phyloP scores from a whole-genome alignment of 805 yeast genomes.

The Nakazawaea ernobii region DNA sequence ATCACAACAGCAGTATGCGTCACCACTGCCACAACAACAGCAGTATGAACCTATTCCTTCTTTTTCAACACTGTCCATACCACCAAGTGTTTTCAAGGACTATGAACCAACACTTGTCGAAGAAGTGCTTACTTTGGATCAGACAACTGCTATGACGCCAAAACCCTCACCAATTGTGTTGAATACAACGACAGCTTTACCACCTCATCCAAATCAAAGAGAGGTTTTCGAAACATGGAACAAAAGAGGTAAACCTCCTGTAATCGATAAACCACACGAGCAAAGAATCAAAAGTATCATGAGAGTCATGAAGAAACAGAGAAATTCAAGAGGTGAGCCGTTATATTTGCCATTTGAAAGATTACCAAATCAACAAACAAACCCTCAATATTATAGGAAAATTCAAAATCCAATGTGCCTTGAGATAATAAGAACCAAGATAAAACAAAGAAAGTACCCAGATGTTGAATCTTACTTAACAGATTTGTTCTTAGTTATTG shows the following conservation, averaged over 20 bases:
- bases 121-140: constrained; percentile 15
- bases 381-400: constrained; percentile 49
- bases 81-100: constrained; percentile 5
- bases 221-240: constrained; percentile 33
- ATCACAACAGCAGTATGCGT: not conserved
- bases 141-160: constrained; percentile 16
- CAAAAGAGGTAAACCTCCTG: constrained; percentile 87
- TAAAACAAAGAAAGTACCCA: constrained; percentile 78
- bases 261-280: constrained; percentile 87
- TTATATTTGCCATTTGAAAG: constrained; percentile 70
- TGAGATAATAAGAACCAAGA: constrained; percentile 71
- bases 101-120: constrained; percentile 8
- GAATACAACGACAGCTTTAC: constrained; percentile 10
- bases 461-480: constrained; percentile 69
- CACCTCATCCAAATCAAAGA: constrained; percentile 12
- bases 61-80: not conserved
- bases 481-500: constrained; percentile 71
- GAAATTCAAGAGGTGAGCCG: constrained; percentile 42
- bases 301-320: constrained; percentile 72
- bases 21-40: constrained; percentile 1
- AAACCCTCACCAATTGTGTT: constrained; percentile 11
- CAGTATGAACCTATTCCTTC: constrained; percentile 6
- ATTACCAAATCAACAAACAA: constrained; percentile 61
- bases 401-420: constrained; percentile 59
- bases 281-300: constrained; percentile 84